These are phyloP conservation scores for Bipolaris zeicola DNA, from an alignment of 2,329 filamentous ascomycete species.

Conservation along the genomic window DNA sequence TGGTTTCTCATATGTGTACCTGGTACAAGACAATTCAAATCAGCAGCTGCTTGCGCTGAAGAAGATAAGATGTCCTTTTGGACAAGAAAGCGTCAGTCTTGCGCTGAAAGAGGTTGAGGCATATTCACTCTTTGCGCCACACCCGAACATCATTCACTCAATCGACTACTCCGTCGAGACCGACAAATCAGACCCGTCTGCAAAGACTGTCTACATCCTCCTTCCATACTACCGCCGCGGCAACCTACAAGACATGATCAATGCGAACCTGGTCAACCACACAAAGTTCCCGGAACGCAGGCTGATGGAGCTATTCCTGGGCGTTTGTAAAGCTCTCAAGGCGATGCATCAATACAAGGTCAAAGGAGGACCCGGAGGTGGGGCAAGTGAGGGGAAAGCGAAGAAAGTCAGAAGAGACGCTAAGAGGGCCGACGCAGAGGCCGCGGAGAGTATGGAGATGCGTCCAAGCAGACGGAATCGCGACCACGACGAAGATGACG, in stretches of 20 bases:
- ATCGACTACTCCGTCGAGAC: slow-evolving; percentile 82
- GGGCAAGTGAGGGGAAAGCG: slow-evolving; percentile 58
- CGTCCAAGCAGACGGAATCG: slow-evolving; percentile 47
- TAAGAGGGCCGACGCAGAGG: slow-evolving; percentile 58
- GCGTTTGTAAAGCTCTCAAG: slow-evolving; percentile 85
- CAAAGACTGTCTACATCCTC: slow-evolving; percentile 95
- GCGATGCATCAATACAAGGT: slow-evolving; percentile 90
- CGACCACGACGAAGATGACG: slow-evolving; percentile 66
- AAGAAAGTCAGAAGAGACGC: slow-evolving; percentile 62
- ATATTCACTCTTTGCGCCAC: slow-evolving; percentile 84
- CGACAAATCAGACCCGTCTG: slow-evolving; percentile 68
- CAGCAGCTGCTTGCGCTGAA: slow-evolving; percentile 92
- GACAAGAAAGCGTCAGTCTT: slow-evolving; percentile 91
- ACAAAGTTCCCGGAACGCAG: slow-evolving; percentile 84
- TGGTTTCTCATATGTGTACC: slow-evolving; percentile 98
- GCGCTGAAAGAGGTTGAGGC: slow-evolving; percentile 97
- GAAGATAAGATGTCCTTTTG: slow-evolving; percentile 98
- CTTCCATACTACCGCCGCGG: slow-evolving; percentile 94
- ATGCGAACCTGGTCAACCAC: slow-evolving; percentile 96
- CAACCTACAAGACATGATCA: slow-evolving; percentile 97
- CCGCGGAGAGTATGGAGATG: slow-evolving; percentile 53
- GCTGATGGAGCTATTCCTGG: slow-evolving; percentile 88
- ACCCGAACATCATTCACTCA: slow-evolving; percentile 83
- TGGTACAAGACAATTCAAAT: slow-evolving; percentile 87
- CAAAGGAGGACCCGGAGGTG: slow-evolving; percentile 60